Evolutionary conservation across 805 yeast species (phyloP).

Genomic region (Kodamaea nitidulidarum): DNA sequence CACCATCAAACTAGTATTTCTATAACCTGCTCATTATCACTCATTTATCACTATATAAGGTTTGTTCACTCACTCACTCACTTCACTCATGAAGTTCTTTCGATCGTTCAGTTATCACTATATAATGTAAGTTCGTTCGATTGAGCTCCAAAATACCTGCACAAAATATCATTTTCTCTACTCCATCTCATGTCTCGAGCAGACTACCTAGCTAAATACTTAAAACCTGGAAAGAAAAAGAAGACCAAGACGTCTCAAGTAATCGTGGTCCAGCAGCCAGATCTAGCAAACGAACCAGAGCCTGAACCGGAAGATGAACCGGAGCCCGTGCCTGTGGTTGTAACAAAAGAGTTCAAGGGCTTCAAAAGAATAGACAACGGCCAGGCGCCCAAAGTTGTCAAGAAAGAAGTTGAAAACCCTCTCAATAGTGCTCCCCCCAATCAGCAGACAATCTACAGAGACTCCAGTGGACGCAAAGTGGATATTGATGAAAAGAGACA

Average conservation of each 20-base stretch:
- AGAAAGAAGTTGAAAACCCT: not conserved
- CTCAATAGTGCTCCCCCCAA: not conserved
- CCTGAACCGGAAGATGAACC: not conserved
- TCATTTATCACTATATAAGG: too few species aligned
- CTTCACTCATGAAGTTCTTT: too few species aligned
- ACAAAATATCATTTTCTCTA: not conserved
- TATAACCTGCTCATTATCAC: too few species aligned
- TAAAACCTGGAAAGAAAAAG: slow-evolving; percentile 17
- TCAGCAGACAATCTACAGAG: slow-evolving; percentile 54
- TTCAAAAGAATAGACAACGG: slow-evolving; percentile 37
- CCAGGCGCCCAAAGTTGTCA: slow-evolving; percentile 4
- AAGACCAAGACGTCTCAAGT: slow-evolving; percentile 7
- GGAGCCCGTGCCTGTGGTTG: slow-evolving; percentile 19
- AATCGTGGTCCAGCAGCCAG: not conserved
- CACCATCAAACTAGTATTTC: too few species aligned
- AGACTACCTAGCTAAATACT: slow-evolving; percentile 31
- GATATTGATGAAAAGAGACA: slow-evolving; percentile 31
- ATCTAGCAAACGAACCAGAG: slow-evolving; percentile 6
- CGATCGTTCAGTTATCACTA: too few species aligned
- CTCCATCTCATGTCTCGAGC: slow-evolving; percentile 19
- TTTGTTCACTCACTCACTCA: too few species aligned
- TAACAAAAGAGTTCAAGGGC: slow-evolving; percentile 22
- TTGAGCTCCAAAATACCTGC: too few species aligned
- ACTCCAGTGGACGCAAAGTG: slow-evolving; percentile 53
- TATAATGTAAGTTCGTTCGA: too few species aligned